phyloP scores from a whole-genome alignment of 2,329 filamentous ascomycete genomes.

The Fusarium subtropicale region DNA sequence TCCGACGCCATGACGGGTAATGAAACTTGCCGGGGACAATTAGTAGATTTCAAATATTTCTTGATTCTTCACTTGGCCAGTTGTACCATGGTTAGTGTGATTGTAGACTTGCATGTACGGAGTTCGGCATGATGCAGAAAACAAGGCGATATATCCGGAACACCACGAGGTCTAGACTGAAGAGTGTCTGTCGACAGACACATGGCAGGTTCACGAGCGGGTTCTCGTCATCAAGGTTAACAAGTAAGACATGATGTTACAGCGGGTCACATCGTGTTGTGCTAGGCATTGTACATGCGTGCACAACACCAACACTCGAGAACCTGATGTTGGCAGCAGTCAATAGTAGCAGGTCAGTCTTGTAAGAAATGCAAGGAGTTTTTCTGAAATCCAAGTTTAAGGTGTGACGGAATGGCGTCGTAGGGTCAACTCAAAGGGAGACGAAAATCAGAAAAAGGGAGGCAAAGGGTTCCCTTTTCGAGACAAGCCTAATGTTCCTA shows the following conservation, averaged over 20 bases:
- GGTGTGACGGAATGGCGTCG: neutral
- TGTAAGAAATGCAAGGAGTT: neutral
- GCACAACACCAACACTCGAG: neutral
- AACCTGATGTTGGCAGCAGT: neutral
- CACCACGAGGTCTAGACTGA: slow-evolving; percentile 2
- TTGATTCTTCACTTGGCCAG: neutral
- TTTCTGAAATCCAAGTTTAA: neutral
- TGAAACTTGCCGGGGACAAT: neutral
- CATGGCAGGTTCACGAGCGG: neutral
- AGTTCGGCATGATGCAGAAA: neutral
- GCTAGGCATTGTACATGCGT: neutral
- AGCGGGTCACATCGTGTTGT: slow-evolving; percentile 2
- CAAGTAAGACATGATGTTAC: slow-evolving; percentile 1
- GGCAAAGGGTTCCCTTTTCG: neutral
- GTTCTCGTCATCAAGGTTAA: neutral
- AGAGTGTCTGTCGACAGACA: neutral
- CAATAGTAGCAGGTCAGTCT: neutral
- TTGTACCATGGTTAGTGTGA: neutral
- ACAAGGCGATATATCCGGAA: neutral
- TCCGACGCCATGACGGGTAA: slow-evolving; percentile 18
- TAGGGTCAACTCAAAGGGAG: slow-evolving; percentile 11
- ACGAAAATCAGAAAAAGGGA: neutral
- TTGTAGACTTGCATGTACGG: neutral
- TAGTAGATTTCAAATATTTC: neutral
- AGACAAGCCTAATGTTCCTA: slow-evolving; percentile 3